Conservation (phyloP, 192 early-diverging fungal species). For the Irineochytrium annulatum region DNA sequence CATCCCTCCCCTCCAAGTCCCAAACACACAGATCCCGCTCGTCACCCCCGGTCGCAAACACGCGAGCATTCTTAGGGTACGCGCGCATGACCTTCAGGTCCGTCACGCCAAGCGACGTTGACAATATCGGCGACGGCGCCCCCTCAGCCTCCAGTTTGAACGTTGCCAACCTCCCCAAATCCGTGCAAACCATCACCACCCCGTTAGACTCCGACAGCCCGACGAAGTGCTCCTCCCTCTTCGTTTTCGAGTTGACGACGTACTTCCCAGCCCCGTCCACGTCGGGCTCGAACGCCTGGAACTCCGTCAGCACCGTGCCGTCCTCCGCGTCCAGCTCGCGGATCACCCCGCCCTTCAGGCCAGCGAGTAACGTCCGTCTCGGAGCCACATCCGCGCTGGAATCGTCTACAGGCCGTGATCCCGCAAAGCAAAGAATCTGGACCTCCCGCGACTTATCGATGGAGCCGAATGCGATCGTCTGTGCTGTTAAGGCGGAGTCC, state of each 20-base stretch:
- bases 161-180: conserved; percentile 12
- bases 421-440: background rate
- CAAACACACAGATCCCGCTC: conserved; percentile 81
- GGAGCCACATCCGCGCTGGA: background rate
- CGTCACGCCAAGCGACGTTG: conserved; percentile 35
- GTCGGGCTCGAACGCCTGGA: too few species aligned
- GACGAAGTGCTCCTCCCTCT: conserved; percentile 42
- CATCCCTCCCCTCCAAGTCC: conserved; percentile 45
- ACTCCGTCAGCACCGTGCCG: background rate
- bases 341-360: background rate
- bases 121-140: conserved; percentile 16
- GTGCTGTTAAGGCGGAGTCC: background rate
- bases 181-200: conserved; percentile 25
- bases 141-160: background rate
- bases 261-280: background rate
- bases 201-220: conserved; percentile 33
- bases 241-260: conserved; percentile 7
- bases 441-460: background rate
- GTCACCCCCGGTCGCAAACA: conserved; percentile 82
- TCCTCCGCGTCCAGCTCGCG: background rate
- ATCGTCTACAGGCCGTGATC: background rate
- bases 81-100: conserved; percentile 68
- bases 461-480: background rate
- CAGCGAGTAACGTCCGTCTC: background rate
- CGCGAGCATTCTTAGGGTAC: conserved; percentile 54